A percentile compares a stretch with the other conserved stretches of the same genome.
phyloP scores from a whole-genome alignment of 2,329 filamentous ascomycete species.

The Ceratocystis cubensis region DNA sequence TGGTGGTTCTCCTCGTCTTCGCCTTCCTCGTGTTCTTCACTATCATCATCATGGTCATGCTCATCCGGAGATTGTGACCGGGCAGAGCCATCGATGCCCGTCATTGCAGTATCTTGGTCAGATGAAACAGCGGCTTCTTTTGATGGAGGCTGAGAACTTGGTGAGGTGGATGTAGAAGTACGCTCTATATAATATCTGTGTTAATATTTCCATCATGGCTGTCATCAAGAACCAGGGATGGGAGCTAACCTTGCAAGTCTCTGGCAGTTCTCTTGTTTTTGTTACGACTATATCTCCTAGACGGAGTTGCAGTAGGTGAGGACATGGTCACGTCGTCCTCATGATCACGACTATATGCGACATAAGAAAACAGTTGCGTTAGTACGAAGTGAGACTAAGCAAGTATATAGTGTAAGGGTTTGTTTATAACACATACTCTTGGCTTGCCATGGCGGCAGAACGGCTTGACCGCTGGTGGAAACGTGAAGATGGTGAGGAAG shows the following conservation, averaged over 20 bases:
- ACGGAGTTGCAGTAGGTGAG: conserved; percentile 13
- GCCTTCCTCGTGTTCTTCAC: conserved; percentile 12
- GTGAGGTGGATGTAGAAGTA: conserved; percentile 22
- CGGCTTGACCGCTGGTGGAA: conserved; percentile 32
- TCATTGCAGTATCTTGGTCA: conserved; percentile 59
- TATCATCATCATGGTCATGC: conserved; percentile 19
- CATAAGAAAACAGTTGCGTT: conserved; percentile 1
- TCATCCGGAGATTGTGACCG: conserved; percentile 34
- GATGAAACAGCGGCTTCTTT: conserved; percentile 41
- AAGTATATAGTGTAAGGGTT: not conserved
- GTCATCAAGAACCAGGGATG: not conserved
- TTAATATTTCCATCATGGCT: not conserved
- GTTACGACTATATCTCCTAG: conserved; percentile 22
- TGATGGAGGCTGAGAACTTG: conserved; percentile 35
- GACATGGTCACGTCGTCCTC: conserved; percentile 27
- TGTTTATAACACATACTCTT: conserved; percentile 42
- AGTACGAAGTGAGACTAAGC: not conserved
- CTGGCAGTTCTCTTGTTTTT: conserved; percentile 19
- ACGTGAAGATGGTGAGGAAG: conserved; percentile 11
- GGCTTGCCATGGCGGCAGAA: conserved; percentile 57
- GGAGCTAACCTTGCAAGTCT: conserved; percentile 13
- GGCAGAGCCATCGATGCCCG: conserved; percentile 48
- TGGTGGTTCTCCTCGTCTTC: conserved; percentile 22
- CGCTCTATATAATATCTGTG: not conserved
- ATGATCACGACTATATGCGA: conserved; percentile 13